These are phyloP conservation scores for Penicillium diatomitis DNA, from an alignment of 495 filamentous ascomycete species.

Conservation along the genomic window DNA sequence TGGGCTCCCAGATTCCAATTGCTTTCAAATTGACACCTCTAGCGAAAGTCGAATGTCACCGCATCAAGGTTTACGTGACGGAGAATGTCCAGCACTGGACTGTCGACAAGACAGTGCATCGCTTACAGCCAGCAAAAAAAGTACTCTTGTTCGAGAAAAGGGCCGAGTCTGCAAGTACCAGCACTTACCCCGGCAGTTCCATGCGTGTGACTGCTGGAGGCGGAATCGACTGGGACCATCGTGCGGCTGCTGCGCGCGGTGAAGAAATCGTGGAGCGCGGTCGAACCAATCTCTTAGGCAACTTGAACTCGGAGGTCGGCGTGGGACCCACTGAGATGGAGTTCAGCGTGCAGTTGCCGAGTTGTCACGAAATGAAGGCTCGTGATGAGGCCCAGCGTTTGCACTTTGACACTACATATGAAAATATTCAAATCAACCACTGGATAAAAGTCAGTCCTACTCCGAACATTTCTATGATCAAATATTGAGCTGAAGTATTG, in stretches of 20 bases:
- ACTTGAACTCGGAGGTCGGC: constrained; percentile 54
- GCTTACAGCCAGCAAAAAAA: constrained; percentile 76
- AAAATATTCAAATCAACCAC: constrained; percentile 92
- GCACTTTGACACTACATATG: constrained; percentile 92
- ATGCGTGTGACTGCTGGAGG: constrained; percentile 75
- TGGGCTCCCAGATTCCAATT: constrained; percentile 88
- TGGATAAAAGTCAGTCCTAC: constrained; percentile 83
- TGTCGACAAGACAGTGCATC: constrained; percentile 75
- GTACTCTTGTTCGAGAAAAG: constrained; percentile 85
- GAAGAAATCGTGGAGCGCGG: constrained; percentile 46
- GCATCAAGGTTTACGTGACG: constrained; percentile 90
- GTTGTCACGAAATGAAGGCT: constrained; percentile 76
- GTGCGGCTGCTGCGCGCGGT: constrained; percentile 50
- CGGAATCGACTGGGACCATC: constrained; percentile 58
- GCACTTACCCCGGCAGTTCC: constrained; percentile 70
- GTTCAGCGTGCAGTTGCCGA: constrained; percentile 89
- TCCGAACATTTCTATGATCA: not conserved
- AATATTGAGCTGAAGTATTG: not conserved
- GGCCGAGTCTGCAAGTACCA: constrained; percentile 68
- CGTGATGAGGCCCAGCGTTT: constrained; percentile 64
- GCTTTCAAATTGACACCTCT: constrained; percentile 95
- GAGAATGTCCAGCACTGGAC: constrained; percentile 94
- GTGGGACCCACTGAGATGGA: constrained; percentile 94
- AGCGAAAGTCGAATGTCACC: constrained; percentile 93
- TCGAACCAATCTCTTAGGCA: constrained; percentile 68